Conservation (phyloP, 1,284 basidiomycete genomes). For the Hemileia vastatrix region DNA sequence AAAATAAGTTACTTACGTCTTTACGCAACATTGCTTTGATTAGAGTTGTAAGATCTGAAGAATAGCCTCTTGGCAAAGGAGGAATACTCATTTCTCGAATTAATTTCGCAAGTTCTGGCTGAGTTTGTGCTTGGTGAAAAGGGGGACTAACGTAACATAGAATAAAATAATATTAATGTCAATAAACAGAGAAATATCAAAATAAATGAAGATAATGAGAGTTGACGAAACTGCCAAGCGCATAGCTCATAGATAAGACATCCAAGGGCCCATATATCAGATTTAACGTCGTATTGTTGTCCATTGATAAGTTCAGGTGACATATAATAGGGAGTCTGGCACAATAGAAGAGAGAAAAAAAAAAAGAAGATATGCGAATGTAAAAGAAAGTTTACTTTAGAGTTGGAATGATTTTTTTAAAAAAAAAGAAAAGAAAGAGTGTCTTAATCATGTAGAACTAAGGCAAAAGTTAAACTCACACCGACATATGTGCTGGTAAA, state of each 20-base stretch:
- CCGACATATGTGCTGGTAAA: conserved; percentile 96
- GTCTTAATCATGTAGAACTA: background rate
- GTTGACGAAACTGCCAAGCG: conserved; percentile 55
- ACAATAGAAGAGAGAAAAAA: background rate
- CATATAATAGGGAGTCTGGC: conserved; percentile 98
- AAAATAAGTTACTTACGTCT: conserved; percentile 53
- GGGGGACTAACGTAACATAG: conserved; percentile 52
- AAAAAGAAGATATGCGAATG: conserved; percentile 7
- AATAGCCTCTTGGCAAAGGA: conserved; percentile 70
- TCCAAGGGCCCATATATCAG: conserved; percentile 94
- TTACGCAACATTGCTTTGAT: conserved; percentile 79
- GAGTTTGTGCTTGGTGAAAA: conserved; percentile 80
- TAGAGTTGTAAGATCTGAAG: conserved; percentile 57
- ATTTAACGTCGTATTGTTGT: conserved; percentile 90
- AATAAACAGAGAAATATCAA: background rate
- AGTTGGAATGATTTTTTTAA: background rate
- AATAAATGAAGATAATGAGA: background rate
- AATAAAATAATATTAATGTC: background rate
- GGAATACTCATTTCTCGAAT: conserved; percentile 79
- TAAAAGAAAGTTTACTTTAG: background rate
- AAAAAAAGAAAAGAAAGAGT: background rate
- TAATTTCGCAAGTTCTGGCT: conserved; percentile 67
- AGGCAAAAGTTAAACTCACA: conserved; percentile 51
- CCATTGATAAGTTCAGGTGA: conserved; percentile 94
- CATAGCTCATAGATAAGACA: conserved; percentile 94